Evolutionary conservation across 225 moss, liverwort and hornwort species (phyloP), one percentile per base, ranked within the genome.

Genomic region (Polytrichum commune): DNA sequence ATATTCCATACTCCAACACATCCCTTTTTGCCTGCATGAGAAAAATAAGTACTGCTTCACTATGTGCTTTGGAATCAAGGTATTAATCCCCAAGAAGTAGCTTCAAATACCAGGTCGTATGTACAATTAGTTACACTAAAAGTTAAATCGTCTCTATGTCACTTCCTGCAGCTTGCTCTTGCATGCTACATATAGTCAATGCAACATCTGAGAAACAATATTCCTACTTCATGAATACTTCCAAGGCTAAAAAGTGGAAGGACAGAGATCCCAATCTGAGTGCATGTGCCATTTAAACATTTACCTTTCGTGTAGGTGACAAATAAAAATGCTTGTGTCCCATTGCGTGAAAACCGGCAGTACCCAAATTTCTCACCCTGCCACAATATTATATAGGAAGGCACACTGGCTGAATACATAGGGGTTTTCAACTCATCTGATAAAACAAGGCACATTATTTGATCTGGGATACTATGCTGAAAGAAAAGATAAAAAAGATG

Each of bases 1-100:
- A 98, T 75, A 67, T 90, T 85, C 97, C 97, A 98, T 35, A 95
- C 97, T 75, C 90, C 88, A 74, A 98, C 62, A n/a, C 62, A 74
- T 6, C 94, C 94, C 22, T 69, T 79, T 62, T 69, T 74, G 20
- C 83, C 96, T 93, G 77, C 75, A 74, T 71, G 19, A 35, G 6
- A 35, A 70, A 29, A 35, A 28, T 2, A 29, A 63, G 13, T 46
- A 46, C 16, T 4, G 46, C 13, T 46, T 46, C 13, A 16, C 13
- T 0, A 16, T 46, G 46, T 46, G 61, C 61, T 62, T 62, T 23
- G 19, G 61, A 22, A 62, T 5, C 61, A 62, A 46, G 32, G 7
- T 24, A 60, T 20, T 18, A 19, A 20, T 20, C 60, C 23, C 61
- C 61, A 22, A 62, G 20, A 22, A 27, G n/a, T 29, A 67, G 5